These are phyloP conservation scores for Pythium apleroticum DNA, from an alignment of 352 stramenopile genomes.

Conservation along the genomic window DNA sequence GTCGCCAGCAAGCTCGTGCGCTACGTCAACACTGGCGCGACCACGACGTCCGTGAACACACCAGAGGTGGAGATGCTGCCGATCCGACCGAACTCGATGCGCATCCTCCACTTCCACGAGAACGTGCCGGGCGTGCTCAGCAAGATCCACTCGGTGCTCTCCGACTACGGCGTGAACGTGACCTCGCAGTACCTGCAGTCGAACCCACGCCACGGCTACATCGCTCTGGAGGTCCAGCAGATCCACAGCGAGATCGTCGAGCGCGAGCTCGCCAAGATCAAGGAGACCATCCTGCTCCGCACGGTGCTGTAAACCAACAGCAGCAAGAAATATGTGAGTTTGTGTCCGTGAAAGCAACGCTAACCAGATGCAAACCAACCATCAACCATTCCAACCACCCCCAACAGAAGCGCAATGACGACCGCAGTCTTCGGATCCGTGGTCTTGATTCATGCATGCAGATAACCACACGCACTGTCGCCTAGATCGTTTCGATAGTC, in stretches of 20 bases:
- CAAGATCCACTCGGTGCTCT: conserved; percentile 86
- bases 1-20: conserved; percentile 79
- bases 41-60: conserved; percentile 76
- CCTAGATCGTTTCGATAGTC: background rate
- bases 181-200: conserved; percentile 86
- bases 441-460: conserved; percentile 2
- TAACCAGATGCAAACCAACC: background rate
- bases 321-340: too few species aligned
- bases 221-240: conserved; percentile 79
- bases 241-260: conserved; percentile 81
- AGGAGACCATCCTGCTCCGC: conserved; percentile 84
- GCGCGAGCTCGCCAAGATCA: conserved; percentile 81
- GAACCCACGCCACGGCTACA: conserved; percentile 80
- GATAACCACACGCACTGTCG: background rate
- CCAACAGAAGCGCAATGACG: conserved; percentile 24
- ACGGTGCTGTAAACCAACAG: conserved; percentile 53
- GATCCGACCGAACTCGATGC: conserved; percentile 74
- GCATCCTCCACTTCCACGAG: conserved; percentile 86
- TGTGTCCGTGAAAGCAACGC: background rate
- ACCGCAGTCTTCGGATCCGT: background rate
- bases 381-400: too few species aligned
- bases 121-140: conserved; percentile 82
- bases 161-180: conserved; percentile 84
- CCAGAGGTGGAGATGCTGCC: conserved; percentile 80
- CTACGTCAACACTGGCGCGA: conserved; percentile 83